These are phyloP conservation scores for Hypomontagnella monticulosa DNA, from an alignment of 495 filamentous ascomycete species.

Conservation along the genomic window DNA sequence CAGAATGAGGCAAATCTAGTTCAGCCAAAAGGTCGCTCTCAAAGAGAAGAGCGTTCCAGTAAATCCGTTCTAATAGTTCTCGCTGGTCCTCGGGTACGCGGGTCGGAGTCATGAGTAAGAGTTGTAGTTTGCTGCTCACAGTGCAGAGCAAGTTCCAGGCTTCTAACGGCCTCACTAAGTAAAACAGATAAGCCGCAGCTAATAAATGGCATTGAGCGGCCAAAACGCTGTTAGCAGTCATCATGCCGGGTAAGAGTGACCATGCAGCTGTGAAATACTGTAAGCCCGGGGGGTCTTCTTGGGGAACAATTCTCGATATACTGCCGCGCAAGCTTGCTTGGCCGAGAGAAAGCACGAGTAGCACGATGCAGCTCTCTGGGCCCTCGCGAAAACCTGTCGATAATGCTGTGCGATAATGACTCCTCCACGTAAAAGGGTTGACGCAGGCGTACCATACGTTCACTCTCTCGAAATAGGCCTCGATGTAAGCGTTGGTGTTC, in stretches of 20 bases:
- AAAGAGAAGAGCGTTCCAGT: constrained; percentile 84
- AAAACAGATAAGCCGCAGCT: constrained; percentile 82
- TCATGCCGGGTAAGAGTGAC: constrained; percentile 77
- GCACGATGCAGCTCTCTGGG: constrained; percentile 83
- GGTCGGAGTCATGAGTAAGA: constrained; percentile 75
- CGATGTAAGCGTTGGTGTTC: constrained; percentile 77
- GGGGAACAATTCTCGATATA: constrained; percentile 75
- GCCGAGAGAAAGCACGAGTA: constrained; percentile 80
- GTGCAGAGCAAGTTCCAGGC: constrained; percentile 83
- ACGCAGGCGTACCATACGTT: constrained; percentile 89
- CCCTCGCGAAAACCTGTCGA: constrained; percentile 78
- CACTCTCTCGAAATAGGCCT: constrained; percentile 79
- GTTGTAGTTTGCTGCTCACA: constrained; percentile 81
- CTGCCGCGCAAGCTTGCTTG: constrained; percentile 75
- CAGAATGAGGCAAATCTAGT: constrained; percentile 82
- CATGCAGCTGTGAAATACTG: constrained; percentile 83
- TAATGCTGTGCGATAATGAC: constrained; percentile 75
- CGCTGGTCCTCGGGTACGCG: constrained; percentile 73
- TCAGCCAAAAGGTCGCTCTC: constrained; percentile 85
- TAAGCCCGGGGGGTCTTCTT: constrained; percentile 78
- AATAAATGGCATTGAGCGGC: constrained; percentile 82
- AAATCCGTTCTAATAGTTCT: constrained; percentile 78
- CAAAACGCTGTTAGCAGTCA: constrained; percentile 79
- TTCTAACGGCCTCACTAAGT: constrained; percentile 80
- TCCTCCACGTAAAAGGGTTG: constrained; percentile 83